Conservation (phyloP, 2,329 filamentous ascomycete species). For the Drechslerella dactyloides region DNA sequence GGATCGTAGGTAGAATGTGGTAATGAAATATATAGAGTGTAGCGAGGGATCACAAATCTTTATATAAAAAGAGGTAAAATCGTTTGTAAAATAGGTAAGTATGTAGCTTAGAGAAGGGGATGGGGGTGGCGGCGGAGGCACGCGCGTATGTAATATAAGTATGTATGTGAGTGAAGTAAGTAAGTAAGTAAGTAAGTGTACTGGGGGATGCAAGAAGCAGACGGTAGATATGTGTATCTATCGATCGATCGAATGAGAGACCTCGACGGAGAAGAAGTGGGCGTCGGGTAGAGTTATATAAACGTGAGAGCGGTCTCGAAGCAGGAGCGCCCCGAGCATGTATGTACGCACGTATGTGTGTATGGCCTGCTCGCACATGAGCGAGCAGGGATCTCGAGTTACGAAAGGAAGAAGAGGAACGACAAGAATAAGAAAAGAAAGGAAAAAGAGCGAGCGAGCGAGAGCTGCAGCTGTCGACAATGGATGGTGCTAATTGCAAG, state of each 20-base stretch:
- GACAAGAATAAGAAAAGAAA: slow-evolving; percentile 24
- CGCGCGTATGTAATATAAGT: too few species aligned
- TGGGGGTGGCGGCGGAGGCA: too few species aligned
- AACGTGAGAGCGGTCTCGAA: slow-evolving; percentile 5
- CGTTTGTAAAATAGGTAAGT: too few species aligned
- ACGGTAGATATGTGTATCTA: background rate
- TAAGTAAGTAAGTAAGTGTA: too few species aligned
- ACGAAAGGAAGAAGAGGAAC: slow-evolving; percentile 20
- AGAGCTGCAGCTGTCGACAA: slow-evolving; percentile 26
- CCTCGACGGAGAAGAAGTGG: slow-evolving; percentile 12
- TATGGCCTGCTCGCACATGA: background rate
- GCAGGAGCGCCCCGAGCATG: background rate
- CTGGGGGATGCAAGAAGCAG: too few species aligned
- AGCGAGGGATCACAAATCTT: too few species aligned
- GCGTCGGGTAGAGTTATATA: slow-evolving; percentile 30
- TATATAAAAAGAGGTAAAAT: too few species aligned
- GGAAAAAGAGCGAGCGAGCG: slow-evolving; percentile 5
- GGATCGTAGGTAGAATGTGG: too few species aligned
- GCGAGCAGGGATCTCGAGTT: slow-evolving; percentile 6
- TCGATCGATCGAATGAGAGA: slow-evolving; percentile 5
- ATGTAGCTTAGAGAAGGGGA: too few species aligned
- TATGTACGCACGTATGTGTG: too few species aligned
- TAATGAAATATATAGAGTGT: too few species aligned
- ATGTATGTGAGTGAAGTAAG: too few species aligned
- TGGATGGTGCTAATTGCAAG: slow-evolving; percentile 15